Conservation (phyloP, 73 alveolate species). For the Tetrahymena borealis region DNA sequence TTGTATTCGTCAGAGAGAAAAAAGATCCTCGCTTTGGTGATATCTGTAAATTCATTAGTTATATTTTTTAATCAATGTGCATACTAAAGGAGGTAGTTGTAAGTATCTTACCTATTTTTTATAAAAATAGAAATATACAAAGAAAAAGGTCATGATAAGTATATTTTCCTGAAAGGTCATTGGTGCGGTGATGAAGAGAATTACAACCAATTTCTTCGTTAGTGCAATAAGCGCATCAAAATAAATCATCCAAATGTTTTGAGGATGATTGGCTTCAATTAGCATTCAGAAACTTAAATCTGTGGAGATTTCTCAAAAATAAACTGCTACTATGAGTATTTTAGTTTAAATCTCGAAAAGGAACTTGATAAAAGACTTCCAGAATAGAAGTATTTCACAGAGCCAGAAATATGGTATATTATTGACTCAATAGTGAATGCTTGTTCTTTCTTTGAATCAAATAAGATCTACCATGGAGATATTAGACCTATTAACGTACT, state of each 20-base stretch:
- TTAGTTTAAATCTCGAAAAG: neutral
- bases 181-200: neutral
- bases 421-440: neutral
- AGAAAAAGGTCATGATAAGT: neutral
- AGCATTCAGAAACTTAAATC: neutral
- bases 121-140: neutral
- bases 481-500: neutral
- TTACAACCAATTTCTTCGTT: neutral
- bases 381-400: neutral
- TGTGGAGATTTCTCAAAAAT: neutral
- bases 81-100: neutral
- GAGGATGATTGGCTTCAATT: neutral
- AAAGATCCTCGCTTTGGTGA: neutral
- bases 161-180: neutral
- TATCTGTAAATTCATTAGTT: neutral
- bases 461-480: neutral
- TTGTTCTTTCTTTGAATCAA: neutral
- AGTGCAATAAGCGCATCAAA: neutral
- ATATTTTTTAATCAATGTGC: neutral
- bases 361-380: neutral
- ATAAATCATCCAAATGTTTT: neutral
- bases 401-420: neutral
- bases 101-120: neutral
- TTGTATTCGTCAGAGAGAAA: neutral
- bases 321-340: neutral